Conservation (phyloP, 2,329 filamentous ascomycete species). For the Fusarium verrucosum region DNA sequence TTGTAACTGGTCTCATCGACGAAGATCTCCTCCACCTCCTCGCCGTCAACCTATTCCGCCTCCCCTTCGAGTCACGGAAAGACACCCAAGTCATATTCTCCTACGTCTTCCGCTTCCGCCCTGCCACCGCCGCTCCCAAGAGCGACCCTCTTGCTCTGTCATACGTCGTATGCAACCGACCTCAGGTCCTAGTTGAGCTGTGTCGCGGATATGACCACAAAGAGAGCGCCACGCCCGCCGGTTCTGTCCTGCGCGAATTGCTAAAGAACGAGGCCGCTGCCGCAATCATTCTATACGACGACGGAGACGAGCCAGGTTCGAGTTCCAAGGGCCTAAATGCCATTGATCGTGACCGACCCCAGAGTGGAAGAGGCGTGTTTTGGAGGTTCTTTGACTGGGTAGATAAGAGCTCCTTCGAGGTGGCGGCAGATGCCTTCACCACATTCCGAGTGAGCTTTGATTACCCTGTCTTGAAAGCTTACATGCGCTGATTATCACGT, state of each 20-base stretch:
- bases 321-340: slow-evolving; percentile 78
- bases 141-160: slow-evolving; percentile 85
- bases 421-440: slow-evolving; percentile 96
- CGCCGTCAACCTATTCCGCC: slow-evolving; percentile 80
- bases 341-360: slow-evolving; percentile 78
- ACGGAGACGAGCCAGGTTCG: slow-evolving; percentile 76
- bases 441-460: slow-evolving; percentile 80
- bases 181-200: slow-evolving; percentile 86
- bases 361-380: slow-evolving; percentile 86
- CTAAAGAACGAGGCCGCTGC: slow-evolving; percentile 90
- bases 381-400: slow-evolving; percentile 99
- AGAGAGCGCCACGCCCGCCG: slow-evolving; percentile 91
- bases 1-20: slow-evolving; percentile 84
- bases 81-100: slow-evolving; percentile 96
- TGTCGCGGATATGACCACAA: slow-evolving; percentile 90
- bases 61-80: slow-evolving; percentile 96
- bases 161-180: slow-evolving; percentile 86
- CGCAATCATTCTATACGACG: slow-evolving; percentile 91
- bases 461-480: neutral
- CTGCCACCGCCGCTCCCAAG: slow-evolving; percentile 70
- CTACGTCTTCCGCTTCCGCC: slow-evolving; percentile 90
- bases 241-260: slow-evolving; percentile 87
- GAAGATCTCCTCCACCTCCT: slow-evolving; percentile 90
- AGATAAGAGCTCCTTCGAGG: slow-evolving; percentile 94
- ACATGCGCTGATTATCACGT: slow-evolving; percentile 16